These are phyloP conservation scores for Cicer cuneatum DNA, from an alignment of 306 rosid species.

Conservation along the genomic window DNA sequence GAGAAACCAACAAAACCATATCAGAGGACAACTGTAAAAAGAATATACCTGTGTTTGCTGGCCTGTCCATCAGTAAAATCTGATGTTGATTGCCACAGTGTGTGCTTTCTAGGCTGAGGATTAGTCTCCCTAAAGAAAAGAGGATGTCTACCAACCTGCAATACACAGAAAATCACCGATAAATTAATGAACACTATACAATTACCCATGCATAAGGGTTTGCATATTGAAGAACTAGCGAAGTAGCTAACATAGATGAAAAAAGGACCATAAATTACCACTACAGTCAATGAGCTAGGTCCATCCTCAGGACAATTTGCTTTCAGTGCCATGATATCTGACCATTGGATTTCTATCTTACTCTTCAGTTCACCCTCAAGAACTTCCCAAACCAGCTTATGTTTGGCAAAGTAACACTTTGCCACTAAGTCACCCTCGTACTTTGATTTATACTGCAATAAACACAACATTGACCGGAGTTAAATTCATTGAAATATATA, in stretches of 20 bases:
- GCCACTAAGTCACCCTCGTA: slow-evolving; percentile 92
- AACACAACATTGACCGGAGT: slow-evolving; percentile 10
- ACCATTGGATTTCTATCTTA: slow-evolving; percentile 90
- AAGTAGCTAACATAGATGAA: not conserved
- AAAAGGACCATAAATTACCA: slow-evolving; percentile 58
- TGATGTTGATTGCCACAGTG: slow-evolving; percentile 85
- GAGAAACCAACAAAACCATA: not conserved
- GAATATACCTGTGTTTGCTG: slow-evolving; percentile 64
- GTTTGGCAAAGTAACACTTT: slow-evolving; percentile 90
- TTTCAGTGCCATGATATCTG: slow-evolving; percentile 73
- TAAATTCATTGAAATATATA: not conserved
- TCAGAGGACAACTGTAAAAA: slow-evolving; percentile 24
- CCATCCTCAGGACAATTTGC: slow-evolving; percentile 81
- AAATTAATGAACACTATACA: not conserved
- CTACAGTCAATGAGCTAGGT: slow-evolving; percentile 67
- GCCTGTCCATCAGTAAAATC: slow-evolving; percentile 90
- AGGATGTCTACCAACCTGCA: slow-evolving; percentile 83
- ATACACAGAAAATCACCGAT: slow-evolving; percentile 30
- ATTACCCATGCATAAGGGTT: not conserved
- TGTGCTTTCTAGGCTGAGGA: slow-evolving; percentile 95
- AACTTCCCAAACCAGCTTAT: slow-evolving; percentile 96
- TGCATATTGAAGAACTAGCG: not conserved
- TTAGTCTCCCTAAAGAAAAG: slow-evolving; percentile 89
- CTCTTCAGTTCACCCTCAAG: slow-evolving; percentile 93
- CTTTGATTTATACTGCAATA: slow-evolving; percentile 78